Base-by-base conservation (phyloP, 345 rosid genomes). In the Populus nigra region DNA sequence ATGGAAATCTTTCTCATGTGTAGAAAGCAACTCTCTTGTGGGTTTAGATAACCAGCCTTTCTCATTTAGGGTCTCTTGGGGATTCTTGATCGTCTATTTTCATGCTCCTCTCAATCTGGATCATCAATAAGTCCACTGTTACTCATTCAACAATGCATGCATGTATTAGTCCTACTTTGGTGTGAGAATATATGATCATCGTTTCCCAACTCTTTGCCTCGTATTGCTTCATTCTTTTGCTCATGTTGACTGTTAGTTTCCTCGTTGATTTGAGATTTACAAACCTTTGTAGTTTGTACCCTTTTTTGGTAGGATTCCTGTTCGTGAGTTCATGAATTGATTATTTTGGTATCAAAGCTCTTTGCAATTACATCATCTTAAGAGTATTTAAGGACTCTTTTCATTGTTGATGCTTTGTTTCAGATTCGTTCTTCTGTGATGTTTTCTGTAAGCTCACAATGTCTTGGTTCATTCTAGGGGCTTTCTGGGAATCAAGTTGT, bases 391-490 rank as follows among this genome's bases (percentile, higher is more conserved):
- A 65, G 45, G 31, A 20, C 45, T 8, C 25, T 75, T 76, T 33
- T 65, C 62, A 36, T 20, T 47, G 22, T 39, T 63, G 27, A 36
- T 41, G 65, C 57, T 25, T 73, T 27, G 73, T 55, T 67, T 75
- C 66, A 29, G 22, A 47, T 35, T 47, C 50, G 41, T 35, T 47
- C 62, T 67, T 65, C 45, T 31, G 43, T 41, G 45, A 53, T 31
- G 45, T 29, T 41, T 41, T 45, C 17, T 61, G 33, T 38, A 41
- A 69, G 20, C 45, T 63, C 23, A 39, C 35, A 29, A 59, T 59
- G 68, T 70, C 27, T 77, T 59, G 27, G 73, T 29, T 22, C 59
- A 61, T 69, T 77, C 59, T 59, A 20, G 50, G 41, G 39, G 10
- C 47, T 69, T 59, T 59, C 3, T 43, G 39, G 3, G 17, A 67